Conservation (phyloP, 495 filamentous ascomycete species). For the Umbilicaria muhlenbergii region DNA sequence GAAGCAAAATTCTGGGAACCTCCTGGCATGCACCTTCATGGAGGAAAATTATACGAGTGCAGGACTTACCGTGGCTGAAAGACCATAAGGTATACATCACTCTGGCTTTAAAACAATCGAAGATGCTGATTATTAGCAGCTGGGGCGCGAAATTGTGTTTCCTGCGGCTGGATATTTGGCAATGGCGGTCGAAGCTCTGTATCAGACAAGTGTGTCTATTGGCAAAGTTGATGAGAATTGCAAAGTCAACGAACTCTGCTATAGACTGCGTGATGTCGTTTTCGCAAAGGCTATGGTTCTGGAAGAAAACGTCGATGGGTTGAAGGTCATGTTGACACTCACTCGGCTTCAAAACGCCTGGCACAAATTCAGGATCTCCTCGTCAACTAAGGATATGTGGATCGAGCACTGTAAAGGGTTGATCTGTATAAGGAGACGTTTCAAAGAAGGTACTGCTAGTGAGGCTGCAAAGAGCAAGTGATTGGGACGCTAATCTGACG, state of each 20-base stretch:
- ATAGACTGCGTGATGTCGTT: too few species aligned
- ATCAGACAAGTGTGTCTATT: constrained; percentile 7
- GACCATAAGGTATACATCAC: constrained; percentile 21
- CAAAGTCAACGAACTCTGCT: too few species aligned
- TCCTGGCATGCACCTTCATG: constrained; percentile 20
- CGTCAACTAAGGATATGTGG: background rate
- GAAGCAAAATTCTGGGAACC: constrained; percentile 19
- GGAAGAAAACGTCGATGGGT: constrained; percentile 1
- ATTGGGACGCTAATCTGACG: background rate
- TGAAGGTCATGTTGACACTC: constrained; percentile 1
- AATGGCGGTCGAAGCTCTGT: constrained; percentile 32
- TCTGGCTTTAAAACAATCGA: too few species aligned
- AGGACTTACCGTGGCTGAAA: constrained; percentile 27
- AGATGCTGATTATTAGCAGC: background rate
- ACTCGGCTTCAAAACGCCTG: background rate
- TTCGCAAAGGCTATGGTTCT: constrained; percentile 6
- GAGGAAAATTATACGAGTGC: constrained; percentile 23
- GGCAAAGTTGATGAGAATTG: constrained; percentile 2
- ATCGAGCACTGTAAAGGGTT: constrained; percentile 4
- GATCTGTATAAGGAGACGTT: background rate
- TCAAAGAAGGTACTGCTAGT: background rate
- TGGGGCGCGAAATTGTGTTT: constrained; percentile 24
- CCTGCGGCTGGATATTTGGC: constrained; percentile 28
- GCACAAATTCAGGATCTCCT: constrained; percentile 2
- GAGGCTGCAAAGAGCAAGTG: background rate